Evolutionary conservation across 352 stramenopile genomes (phyloP).

Genomic region (Globisporangium uncinulatum): DNA sequence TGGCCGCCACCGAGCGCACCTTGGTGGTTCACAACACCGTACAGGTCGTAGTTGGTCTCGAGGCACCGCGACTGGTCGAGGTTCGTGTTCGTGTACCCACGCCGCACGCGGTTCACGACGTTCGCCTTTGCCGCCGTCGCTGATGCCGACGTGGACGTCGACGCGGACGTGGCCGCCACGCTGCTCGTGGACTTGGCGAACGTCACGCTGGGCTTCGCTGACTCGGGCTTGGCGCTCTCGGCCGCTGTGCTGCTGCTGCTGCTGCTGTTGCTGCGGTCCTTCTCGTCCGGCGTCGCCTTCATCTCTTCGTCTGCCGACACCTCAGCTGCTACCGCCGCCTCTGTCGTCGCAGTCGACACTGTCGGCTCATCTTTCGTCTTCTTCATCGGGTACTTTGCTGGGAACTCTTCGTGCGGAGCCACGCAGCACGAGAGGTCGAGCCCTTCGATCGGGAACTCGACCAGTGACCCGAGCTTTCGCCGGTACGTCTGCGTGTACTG

Average conservation of each 20-base stretch:
- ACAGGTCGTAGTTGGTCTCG: conserved; percentile 86
- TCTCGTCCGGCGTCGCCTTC: not conserved
- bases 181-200: conserved; percentile 11
- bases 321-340: not conserved
- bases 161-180: not conserved
- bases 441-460: conserved; percentile 94
- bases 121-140: conserved; percentile 6
- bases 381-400: conserved; percentile 77
- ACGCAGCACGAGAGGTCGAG: conserved; percentile 93
- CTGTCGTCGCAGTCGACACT: not conserved
- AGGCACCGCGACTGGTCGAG: conserved; percentile 82
- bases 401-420: conserved; percentile 72
- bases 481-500: conserved; percentile 94
- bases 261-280: not conserved
- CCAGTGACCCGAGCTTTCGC: conserved; percentile 84
- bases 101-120: conserved; percentile 61
- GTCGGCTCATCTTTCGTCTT: conserved; percentile 19
- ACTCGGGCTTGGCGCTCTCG: conserved; percentile 2
- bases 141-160: not conserved
- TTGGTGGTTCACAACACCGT: conserved; percentile 87
- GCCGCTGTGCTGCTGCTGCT: not conserved
- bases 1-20: conserved; percentile 81
- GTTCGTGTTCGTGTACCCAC: conserved; percentile 87
- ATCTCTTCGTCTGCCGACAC: not conserved
- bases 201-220: conserved; percentile 9